These are phyloP conservation scores for Dothistroma septosporum DNA, from an alignment of 2,329 filamentous ascomycete genomes.

Conservation along the genomic window DNA sequence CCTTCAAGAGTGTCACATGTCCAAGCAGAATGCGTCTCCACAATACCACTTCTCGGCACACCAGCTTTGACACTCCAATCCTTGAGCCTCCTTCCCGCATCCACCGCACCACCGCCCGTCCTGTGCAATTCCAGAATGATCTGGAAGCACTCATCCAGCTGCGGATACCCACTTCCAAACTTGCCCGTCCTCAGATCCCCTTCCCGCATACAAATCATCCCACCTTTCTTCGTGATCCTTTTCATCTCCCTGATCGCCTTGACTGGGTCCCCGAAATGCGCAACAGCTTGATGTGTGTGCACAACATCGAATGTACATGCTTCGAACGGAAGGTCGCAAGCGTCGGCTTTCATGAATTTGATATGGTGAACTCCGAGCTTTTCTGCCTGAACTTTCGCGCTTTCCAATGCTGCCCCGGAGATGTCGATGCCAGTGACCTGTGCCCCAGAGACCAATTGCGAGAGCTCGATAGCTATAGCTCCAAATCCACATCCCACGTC, in stretches of 20 bases:
- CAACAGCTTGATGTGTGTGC: conserved; percentile 54
- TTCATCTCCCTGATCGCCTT: conserved; percentile 13
- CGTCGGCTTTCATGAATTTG: conserved; percentile 85
- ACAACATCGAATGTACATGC: conserved; percentile 87
- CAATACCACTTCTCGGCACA: conserved; percentile 2
- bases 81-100: conserved; percentile 16
- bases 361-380: conserved; percentile 53
- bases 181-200: conserved; percentile 18
- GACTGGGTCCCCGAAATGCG: conserved; percentile 51
- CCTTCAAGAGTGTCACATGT: conserved; percentile 15
- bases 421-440: conserved; percentile 38
- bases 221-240: conserved; percentile 10
- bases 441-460: conserved; percentile 23
- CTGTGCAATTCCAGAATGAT: conserved; percentile 16
- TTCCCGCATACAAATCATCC: conserved; percentile 21
- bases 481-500: conserved; percentile 39
- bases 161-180: conserved; percentile 13
- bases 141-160: conserved; percentile 20
- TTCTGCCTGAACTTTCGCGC: conserved; percentile 32
- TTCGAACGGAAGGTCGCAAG: conserved; percentile 94
- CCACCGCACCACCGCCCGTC: conserved; percentile 13
- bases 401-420: conserved; percentile 30
- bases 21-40: conserved; percentile 10
- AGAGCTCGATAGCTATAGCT: conserved; percentile 37
- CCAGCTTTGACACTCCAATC: conserved; percentile 15